Conservation (phyloP, 257 asterid genomes). For the Asclepias syriaca region DNA sequence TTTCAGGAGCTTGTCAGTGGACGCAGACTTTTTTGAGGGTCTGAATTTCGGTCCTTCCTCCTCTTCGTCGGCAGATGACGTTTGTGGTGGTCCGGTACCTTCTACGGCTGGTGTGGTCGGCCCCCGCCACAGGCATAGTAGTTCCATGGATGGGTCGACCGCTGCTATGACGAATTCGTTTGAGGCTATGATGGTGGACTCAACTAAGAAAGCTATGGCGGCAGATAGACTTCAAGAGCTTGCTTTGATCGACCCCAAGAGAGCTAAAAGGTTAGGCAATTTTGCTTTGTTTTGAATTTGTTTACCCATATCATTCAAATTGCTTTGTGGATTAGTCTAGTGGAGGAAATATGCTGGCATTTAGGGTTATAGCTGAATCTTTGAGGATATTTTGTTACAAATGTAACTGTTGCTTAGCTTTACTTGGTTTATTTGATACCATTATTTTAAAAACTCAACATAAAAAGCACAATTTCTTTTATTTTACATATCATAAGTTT, state of each 20-base stretch:
- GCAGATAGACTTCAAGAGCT: constrained; percentile 79
- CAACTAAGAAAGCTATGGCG: constrained; percentile 59
- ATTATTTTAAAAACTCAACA: not conserved
- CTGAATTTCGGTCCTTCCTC: constrained; percentile 42
- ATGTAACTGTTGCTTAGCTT: not conserved
- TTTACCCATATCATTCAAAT: not conserved
- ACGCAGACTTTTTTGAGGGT: constrained; percentile 81
- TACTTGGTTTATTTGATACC: constrained; percentile 3
- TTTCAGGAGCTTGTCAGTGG: constrained; percentile 74
- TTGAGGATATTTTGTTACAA: not conserved
- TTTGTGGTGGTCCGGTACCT: constrained; percentile 19
- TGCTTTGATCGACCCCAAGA: constrained; percentile 79
- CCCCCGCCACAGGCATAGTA: constrained; percentile 62
- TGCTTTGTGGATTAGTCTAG: not conserved
- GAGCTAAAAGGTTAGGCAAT: constrained; percentile 72
- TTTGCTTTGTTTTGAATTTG: not conserved
- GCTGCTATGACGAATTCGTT: constrained; percentile 44
- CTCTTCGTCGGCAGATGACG: constrained; percentile 25
- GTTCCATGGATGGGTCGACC: constrained; percentile 75
- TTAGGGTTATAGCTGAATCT: not conserved
- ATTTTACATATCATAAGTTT: not conserved
- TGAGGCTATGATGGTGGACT: constrained; percentile 47
- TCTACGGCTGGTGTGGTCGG: constrained; percentile 22
- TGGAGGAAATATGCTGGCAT: not conserved
- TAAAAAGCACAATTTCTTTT: not conserved